These are phyloP conservation scores for Papiliotrema laurentii DNA, from an alignment of 1,284 basidiomycete genomes.

Conservation along the genomic window DNA sequence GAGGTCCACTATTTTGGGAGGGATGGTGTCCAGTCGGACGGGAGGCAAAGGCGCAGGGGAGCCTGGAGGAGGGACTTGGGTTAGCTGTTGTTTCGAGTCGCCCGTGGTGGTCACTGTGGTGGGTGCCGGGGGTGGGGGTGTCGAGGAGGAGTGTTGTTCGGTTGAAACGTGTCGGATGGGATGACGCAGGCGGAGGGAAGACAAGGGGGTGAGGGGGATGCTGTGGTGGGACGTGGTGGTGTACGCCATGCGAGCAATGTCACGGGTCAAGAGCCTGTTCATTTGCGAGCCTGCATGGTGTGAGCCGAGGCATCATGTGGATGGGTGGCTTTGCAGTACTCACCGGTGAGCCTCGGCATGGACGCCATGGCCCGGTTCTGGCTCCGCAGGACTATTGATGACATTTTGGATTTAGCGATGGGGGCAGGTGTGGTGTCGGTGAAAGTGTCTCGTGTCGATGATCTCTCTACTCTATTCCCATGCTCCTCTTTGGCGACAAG, in stretches of 20 bases:
- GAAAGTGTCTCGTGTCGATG: too few species aligned
- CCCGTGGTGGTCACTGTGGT: conserved; percentile 9
- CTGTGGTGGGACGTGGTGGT: conserved; percentile 2
- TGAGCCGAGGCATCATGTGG: background rate
- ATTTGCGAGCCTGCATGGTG: conserved; percentile 1
- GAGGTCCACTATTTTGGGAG: conserved; percentile 19
- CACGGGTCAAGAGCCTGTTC: background rate
- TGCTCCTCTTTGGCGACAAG: too few species aligned
- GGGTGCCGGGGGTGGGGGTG: conserved; percentile 10
- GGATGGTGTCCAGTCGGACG: conserved; percentile 15
- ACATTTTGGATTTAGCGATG: background rate
- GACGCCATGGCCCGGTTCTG: background rate
- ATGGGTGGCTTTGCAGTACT: background rate
- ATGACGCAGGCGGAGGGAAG: conserved; percentile 8
- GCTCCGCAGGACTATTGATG: too few species aligned
- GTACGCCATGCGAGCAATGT: conserved; percentile 6
- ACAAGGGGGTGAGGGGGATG: conserved; percentile 12
- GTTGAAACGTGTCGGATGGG: conserved; percentile 20
- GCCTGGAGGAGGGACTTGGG: conserved; percentile 30
- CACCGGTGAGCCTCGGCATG: background rate
- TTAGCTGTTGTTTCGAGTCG: too few species aligned
- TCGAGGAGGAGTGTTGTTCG: conserved; percentile 12
- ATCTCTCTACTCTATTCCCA: too few species aligned
- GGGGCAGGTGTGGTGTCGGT: too few species aligned
- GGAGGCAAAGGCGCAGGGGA: conserved; percentile 30